Conservation (phyloP, 1,284 basidiomycete genomes). For the Ceratobasidium sp. region DNA sequence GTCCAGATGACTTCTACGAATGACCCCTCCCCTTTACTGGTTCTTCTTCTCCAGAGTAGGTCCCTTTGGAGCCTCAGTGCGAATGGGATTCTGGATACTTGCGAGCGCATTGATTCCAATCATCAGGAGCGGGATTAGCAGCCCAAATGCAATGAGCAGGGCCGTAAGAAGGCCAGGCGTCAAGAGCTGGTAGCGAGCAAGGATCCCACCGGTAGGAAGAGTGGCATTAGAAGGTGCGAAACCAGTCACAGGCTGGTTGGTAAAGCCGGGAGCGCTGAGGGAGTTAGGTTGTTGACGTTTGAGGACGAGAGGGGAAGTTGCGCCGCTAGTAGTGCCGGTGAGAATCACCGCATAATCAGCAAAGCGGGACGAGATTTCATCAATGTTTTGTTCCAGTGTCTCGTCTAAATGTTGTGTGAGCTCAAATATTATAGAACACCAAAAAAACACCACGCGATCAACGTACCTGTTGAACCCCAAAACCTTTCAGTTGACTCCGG, state of each 20-base stretch:
- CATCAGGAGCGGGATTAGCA: slow-evolving; percentile 44
- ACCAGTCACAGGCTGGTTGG: neutral
- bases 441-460: neutral
- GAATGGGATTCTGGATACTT: slow-evolving; percentile 54
- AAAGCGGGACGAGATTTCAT: slow-evolving; percentile 23
- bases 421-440: neutral
- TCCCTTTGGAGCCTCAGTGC: slow-evolving; percentile 41
- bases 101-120: slow-evolving; percentile 54
- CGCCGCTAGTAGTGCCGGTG: slow-evolving; percentile 31
- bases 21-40: slow-evolving; percentile 49
- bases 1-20: neutral
- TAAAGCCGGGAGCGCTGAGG: slow-evolving; percentile 10
- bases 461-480: slow-evolving; percentile 11
- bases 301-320: slow-evolving; percentile 14
- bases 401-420: slow-evolving; percentile 14
- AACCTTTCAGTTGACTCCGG: neutral
- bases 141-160: slow-evolving; percentile 43
- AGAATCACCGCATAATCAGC: slow-evolving; percentile 38
- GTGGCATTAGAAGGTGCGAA: slow-evolving; percentile 19
- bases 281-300: slow-evolving; percentile 33
- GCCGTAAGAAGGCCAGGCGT: slow-evolving; percentile 17
- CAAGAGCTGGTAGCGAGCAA: slow-evolving; percentile 33
- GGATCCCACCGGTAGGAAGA: slow-evolving; percentile 37
- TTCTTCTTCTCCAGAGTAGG: slow-evolving; percentile 54
- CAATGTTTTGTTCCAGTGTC: slow-evolving; percentile 5